Evolutionary conservation across 352 stramenopile species (phyloP).

Genomic region (Globisporangium radiosum): DNA sequence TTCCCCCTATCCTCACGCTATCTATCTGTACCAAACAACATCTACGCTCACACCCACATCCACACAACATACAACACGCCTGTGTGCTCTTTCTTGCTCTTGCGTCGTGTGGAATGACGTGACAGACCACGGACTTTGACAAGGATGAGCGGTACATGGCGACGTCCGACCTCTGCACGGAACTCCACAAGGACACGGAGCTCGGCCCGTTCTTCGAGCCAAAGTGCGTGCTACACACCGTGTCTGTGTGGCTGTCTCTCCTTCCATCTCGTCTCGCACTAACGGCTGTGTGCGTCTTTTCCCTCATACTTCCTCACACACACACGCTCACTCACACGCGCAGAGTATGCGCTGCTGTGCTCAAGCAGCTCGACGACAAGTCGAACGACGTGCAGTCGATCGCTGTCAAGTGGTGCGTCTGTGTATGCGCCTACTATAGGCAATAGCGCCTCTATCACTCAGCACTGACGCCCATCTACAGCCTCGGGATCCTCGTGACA

Average conservation of each 20-base stretch:
- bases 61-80: not conserved
- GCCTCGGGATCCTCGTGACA: slow-evolving; percentile 93
- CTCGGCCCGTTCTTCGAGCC: slow-evolving; percentile 76
- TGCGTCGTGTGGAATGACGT: not conserved
- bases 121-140: slow-evolving; percentile 84
- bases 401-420: slow-evolving; percentile 74
- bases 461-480: not conserved
- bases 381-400: slow-evolving; percentile 98
- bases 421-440: no score
- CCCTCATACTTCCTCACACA: not conserved
- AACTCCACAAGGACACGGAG: slow-evolving; percentile 92
- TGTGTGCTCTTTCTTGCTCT: not conserved
- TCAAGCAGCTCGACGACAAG: slow-evolving; percentile 97
- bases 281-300: not conserved
- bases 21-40: not conserved
- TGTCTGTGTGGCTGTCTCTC: not conserved
- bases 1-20: not conserved
- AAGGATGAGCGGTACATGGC: slow-evolving; percentile 99
- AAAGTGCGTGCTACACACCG: slow-evolving; percentile 41
- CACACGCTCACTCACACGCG: not conserved
- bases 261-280: not conserved
- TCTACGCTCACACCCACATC: not conserved
- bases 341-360: slow-evolving; percentile 93
- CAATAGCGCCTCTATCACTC: not conserved
- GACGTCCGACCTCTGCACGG: slow-evolving; percentile 96